Evolutionary conservation across 257 asterid species (phyloP).

Genomic region (Plantago ovata): DNA sequence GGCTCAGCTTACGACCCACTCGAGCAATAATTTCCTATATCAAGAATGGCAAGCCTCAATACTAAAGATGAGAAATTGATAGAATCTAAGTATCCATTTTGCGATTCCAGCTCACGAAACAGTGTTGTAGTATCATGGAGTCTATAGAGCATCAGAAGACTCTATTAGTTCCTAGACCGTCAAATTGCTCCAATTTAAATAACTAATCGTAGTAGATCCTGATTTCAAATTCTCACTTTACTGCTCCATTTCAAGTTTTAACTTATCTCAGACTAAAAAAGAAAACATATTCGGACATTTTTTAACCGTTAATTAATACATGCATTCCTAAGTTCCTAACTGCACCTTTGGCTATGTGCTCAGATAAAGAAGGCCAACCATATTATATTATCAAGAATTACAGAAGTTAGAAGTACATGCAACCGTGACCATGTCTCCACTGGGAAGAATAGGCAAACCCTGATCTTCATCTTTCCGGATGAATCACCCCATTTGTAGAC

Average conservation of each 20-base stretch:
- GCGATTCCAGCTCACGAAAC: conserved; percentile 3
- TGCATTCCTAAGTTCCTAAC: conserved; percentile 17
- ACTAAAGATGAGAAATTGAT: conserved; percentile 15
- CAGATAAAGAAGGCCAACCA: conserved; percentile 8
- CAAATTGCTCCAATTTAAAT: conserved; percentile 13
- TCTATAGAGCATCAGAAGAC: conserved; percentile 4
- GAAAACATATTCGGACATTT: conserved; percentile 1
- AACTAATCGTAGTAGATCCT: not conserved
- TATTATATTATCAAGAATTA: not conserved
- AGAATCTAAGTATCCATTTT: conserved; percentile 9
- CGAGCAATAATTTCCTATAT: conserved; percentile 51
- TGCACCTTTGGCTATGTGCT: conserved; percentile 6
- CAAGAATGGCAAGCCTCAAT: not conserved
- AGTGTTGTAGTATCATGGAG: not conserved
- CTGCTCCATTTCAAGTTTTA: conserved; percentile 1
- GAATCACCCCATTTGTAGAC: conserved; percentile 83
- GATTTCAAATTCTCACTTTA: conserved; percentile 10
- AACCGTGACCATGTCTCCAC: conserved; percentile 83
- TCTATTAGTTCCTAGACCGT: conserved; percentile 7
- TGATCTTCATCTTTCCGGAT: conserved; percentile 70
- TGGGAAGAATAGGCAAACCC: conserved; percentile 91
- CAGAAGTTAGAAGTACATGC: conserved; percentile 40
- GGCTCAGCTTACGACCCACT: conserved; percentile 65
- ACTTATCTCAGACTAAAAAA: conserved; percentile 1
- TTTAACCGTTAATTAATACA: conserved; percentile 10